A percentile compares a stretch with the other conserved stretches of the same genome.
phyloP scores from a whole-genome alignment of 306 rosid species.

The Quercus gilva region DNA sequence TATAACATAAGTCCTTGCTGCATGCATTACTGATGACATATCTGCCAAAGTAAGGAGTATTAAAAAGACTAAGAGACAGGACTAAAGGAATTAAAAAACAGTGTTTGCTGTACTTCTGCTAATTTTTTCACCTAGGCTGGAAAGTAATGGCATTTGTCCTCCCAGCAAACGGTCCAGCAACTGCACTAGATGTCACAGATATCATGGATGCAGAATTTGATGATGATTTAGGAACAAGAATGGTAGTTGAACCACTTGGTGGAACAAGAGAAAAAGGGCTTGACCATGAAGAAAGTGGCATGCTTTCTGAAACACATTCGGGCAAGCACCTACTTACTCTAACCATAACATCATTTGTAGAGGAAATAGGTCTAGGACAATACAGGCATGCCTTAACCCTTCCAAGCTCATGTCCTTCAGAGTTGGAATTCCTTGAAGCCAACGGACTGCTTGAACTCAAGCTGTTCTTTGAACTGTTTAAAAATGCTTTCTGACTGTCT shows the following conservation, averaged over 20 bases:
- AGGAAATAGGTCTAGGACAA: conserved; percentile 60
- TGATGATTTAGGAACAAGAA: conserved; percentile 68
- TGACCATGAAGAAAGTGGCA: conserved; percentile 62
- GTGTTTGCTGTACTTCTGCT: not conserved
- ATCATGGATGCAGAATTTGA: conserved; percentile 69
- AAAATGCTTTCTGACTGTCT: conserved; percentile 25
- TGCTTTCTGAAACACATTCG: conserved; percentile 35
- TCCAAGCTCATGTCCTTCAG: conserved; percentile 46
- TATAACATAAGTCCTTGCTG: conserved; percentile 71
- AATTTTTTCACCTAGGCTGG: conserved; percentile 77
- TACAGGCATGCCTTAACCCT: conserved; percentile 69
- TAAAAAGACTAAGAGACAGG: not conserved
- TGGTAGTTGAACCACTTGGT: conserved; percentile 84
- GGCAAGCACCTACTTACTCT: conserved; percentile 53
- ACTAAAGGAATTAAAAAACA: not conserved
- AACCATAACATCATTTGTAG: conserved; percentile 62
- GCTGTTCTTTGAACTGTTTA: conserved; percentile 26
- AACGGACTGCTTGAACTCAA: conserved; percentile 30
- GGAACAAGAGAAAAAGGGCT: conserved; percentile 74
- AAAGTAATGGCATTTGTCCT: conserved; percentile 75
- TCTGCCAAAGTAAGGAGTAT: conserved; percentile 48
- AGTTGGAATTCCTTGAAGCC: conserved; percentile 36
- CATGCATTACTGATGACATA: conserved; percentile 93
- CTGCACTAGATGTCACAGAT: conserved; percentile 68
- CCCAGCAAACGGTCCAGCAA: conserved; percentile 70